Conservation (phyloP, 1,284 basidiomycete species). For the Kalmanozyma brasiliensis region DNA sequence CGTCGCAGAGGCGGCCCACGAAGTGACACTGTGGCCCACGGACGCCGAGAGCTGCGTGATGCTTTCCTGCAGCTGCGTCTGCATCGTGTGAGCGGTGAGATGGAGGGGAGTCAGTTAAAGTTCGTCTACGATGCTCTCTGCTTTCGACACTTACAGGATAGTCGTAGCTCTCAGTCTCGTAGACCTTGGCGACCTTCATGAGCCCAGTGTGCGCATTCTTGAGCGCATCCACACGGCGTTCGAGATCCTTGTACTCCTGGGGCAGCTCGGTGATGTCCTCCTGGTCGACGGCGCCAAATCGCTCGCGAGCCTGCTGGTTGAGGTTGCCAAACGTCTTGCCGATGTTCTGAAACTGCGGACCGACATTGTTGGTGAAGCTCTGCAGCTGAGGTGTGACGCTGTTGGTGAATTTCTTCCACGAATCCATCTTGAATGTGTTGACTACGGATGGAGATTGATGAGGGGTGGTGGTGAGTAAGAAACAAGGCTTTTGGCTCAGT, state of each 20-base stretch:
- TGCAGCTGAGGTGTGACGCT: conserved; percentile 34
- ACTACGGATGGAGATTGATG: not conserved
- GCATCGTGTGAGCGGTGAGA: not conserved
- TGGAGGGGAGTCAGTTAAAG: not conserved
- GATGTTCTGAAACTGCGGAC: conserved; percentile 71
- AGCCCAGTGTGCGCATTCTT: conserved; percentile 78
- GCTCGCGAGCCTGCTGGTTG: conserved; percentile 75
- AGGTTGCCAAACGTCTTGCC: conserved; percentile 85
- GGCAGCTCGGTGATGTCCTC: conserved; percentile 88
- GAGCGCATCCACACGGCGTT: conserved; percentile 91
- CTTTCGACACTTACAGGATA: conserved; percentile 71
- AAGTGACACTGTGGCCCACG: conserved; percentile 81
- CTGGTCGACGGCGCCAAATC: conserved; percentile 84
- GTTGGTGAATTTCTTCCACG: conserved; percentile 72
- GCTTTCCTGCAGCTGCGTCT: conserved; percentile 71
- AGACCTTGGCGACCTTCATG: conserved; percentile 73
- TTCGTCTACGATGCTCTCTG: too few species aligned
- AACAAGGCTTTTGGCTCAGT: too few species aligned
- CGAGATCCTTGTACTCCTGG: conserved; percentile 93
- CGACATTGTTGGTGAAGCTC: conserved; percentile 45
- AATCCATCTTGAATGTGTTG: conserved; percentile 74
- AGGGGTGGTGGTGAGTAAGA: not conserved
- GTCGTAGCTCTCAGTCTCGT: conserved; percentile 65
- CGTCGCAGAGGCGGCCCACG: conserved; percentile 89
- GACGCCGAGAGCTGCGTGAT: conserved; percentile 70